Base-by-base conservation (phyloP, 352 stramenopile species). In the Phytopythium montanum region DNA sequence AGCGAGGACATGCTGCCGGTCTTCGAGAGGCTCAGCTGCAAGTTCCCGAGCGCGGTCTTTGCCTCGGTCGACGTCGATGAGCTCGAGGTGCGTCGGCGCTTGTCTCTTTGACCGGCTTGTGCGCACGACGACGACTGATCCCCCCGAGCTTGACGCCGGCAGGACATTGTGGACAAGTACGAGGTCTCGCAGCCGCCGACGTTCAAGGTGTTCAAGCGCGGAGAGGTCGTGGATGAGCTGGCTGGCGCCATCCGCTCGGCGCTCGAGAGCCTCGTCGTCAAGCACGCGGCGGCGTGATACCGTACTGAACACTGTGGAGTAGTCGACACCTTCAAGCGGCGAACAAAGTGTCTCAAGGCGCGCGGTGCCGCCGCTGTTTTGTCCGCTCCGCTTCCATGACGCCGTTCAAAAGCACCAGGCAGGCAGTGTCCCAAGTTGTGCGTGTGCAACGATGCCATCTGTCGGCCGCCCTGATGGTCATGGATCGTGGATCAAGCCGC, bases 161-260 rank as follows among this genome's bases (percentile, higher is more conserved):
- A 93, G 59, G 75, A 80, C n/a, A 68, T 95, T 44, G 76, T 81
- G 19, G 68, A 78, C 46, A 61, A 68, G 36, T 90, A 76, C 59
- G 79, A 82, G 7, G 86, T 98, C 49, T 74, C 70, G 31, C 79
- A 83, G 33, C 94, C 98, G 83, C 94, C 93, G 13, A 98, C 90
- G 25, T 98, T 98, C 69, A 92, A 97, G 63, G 83, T 98, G 52
- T 98, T 88, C 72, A 96, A 97, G 69, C 62, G 75, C 29, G 90
- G 90, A 52, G 79, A 78, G n/a, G 93, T 89, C 56, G 84, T 97
- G 5, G 85, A 97, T 39, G 78, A 97, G 72, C 66, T 97, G 21
- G 77, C 66, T 21, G 92, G 87, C 49, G 89, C 89, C 39, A 90
- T 90, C 59, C 69, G 73, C 54, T 81, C 61, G 44, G 77, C 75